Conservation (phyloP, 169 alveolate genomes). For the Eimeria necatrix region DNA sequence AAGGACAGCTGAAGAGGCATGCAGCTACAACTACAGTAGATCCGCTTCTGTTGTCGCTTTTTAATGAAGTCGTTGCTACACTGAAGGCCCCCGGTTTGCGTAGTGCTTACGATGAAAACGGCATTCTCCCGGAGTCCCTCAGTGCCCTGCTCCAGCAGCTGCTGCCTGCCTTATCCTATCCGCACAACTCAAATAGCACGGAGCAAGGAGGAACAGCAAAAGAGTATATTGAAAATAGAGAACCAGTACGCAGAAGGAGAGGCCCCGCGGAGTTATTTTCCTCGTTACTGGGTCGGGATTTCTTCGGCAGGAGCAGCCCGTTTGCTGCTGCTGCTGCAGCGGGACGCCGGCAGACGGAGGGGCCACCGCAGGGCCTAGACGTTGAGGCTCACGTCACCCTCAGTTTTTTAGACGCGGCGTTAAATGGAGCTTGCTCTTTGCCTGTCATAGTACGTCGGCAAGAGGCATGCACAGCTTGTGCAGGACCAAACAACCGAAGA, state of each 20-base stretch:
- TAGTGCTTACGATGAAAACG: constrained; percentile 16
- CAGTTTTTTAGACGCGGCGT: constrained; percentile 53
- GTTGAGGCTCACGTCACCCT: constrained; percentile 43
- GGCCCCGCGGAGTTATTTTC: constrained; percentile 46
- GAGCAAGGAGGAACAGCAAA: neutral
- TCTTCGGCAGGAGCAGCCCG: constrained; percentile 12
- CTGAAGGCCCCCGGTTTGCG: constrained; percentile 11
- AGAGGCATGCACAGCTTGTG: constrained; percentile 44
- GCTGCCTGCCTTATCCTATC: neutral
- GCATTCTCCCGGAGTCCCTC: constrained; percentile 22
- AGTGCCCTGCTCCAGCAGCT: constrained; percentile 49
- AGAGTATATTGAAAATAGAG: neutral
- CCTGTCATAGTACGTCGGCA: constrained; percentile 13
- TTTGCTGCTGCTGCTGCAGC: neutral
- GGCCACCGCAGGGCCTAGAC: constrained; percentile 30
- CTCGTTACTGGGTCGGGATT: neutral
- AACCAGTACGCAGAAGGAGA: neutral
- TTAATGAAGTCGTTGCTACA: neutral
- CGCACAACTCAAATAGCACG: neutral
- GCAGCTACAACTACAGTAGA: neutral
- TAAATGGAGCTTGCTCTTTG: constrained; percentile 32
- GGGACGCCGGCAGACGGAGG: neutral
- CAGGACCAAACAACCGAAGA: neutral
- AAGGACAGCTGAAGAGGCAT: constrained; percentile 23
- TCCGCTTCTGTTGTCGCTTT: constrained; percentile 22